phyloP scores from a whole-genome alignment of 1,284 basidiomycete species.

The Inonotus hispidus region DNA sequence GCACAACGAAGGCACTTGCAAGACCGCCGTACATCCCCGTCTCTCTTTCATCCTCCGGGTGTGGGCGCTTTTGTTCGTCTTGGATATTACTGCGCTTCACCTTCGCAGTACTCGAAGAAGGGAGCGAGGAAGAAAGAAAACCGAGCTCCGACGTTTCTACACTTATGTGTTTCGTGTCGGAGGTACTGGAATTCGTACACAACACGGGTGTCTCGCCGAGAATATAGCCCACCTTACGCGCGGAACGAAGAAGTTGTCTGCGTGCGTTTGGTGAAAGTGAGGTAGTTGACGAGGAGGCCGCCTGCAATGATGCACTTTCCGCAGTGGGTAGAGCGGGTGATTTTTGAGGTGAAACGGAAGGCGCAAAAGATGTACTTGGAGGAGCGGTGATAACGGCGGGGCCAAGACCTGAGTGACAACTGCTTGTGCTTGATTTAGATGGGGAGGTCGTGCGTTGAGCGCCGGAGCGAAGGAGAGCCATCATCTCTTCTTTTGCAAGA shows the following conservation, averaged over 20 bases:
- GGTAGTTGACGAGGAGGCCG: conserved; percentile 28
- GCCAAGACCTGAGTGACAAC: not conserved
- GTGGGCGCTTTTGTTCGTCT: not conserved
- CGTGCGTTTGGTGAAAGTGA: conserved; percentile 33
- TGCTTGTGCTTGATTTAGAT: not conserved
- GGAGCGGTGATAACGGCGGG: not conserved
- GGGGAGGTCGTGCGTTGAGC: not conserved
- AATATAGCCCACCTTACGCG: conserved; percentile 38
- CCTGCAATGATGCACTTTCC: not conserved
- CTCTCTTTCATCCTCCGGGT: not conserved
- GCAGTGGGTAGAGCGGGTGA: not conserved
- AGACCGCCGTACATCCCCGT: not conserved
- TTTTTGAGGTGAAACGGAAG: not conserved
- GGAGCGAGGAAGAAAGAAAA: not conserved
- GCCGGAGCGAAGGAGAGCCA: not conserved
- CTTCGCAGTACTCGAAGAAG: not conserved
- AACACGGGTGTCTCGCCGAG: conserved; percentile 33
- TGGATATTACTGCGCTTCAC: not conserved
- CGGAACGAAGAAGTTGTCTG: conserved; percentile 36
- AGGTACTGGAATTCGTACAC: conserved; percentile 17
- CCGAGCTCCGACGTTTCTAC: not conserved
- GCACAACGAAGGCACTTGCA: not conserved
- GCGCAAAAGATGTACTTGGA: not conserved
- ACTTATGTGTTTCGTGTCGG: not conserved
- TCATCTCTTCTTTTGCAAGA: not conserved